Conservation (phyloP, 306 rosid species). For the Begonia loranthoides region DNA sequence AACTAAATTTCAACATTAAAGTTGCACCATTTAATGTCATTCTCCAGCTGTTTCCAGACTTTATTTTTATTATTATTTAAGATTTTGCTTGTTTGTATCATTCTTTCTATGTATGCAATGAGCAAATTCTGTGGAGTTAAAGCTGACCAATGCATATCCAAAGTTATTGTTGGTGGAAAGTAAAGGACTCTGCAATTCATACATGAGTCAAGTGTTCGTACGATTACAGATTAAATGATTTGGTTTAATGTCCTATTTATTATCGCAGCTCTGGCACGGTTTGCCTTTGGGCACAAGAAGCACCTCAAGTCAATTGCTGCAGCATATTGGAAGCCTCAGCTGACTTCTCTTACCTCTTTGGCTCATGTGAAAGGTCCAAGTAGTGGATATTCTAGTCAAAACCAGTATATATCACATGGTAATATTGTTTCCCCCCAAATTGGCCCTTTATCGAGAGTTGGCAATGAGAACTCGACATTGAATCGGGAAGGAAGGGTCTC, state of each 20-base stretch:
- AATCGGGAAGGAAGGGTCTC: constrained; percentile 70
- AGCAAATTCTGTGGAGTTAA: too few species aligned
- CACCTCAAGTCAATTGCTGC: constrained; percentile 90
- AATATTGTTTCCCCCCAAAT: constrained; percentile 69
- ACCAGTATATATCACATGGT: constrained; percentile 39
- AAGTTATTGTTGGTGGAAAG: too few species aligned
- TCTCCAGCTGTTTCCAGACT: too few species aligned
- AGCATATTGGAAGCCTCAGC: constrained; percentile 83
- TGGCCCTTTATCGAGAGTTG: constrained; percentile 70
- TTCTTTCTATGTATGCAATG: too few species aligned
- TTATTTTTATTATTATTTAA: too few species aligned
- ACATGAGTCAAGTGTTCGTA: too few species aligned
- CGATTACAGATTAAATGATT: background rate
- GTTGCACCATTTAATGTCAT: too few species aligned
- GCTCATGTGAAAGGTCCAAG: constrained; percentile 48
- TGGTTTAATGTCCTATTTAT: background rate
- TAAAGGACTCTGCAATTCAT: too few species aligned
- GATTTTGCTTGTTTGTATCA: too few species aligned
- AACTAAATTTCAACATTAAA: too few species aligned
- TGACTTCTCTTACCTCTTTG: constrained; percentile 71
- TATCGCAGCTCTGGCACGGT: constrained; percentile 69
- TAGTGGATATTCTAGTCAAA: constrained; percentile 34
- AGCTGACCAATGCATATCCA: too few species aligned
- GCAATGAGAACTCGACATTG: constrained; percentile 45
- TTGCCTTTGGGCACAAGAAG: constrained; percentile 95